phyloP scores from a whole-genome alignment of 139 green algal species.

The Helicosporidium sp. region DNA sequence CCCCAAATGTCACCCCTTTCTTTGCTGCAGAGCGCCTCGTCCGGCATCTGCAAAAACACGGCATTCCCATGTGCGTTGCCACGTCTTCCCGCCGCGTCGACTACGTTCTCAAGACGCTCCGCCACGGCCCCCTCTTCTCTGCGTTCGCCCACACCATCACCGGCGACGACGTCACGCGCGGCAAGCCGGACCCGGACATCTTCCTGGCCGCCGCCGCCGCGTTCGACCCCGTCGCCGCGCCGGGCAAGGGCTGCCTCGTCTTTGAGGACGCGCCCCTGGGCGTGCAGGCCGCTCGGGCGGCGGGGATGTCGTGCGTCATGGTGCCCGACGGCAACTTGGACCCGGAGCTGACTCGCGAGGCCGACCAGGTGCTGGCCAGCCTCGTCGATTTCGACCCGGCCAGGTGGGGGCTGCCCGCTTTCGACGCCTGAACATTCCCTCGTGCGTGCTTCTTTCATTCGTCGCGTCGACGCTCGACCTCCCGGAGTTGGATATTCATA shows the following conservation, averaged over 20 bases:
- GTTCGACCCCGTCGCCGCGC: conserved; percentile 10
- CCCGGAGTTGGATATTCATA: too few species aligned
- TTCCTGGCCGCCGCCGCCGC: conserved; percentile 36
- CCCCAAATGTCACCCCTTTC: not conserved
- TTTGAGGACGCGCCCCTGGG: conserved; percentile 65
- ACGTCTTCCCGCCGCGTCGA: conserved; percentile 44
- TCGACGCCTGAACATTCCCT: too few species aligned
- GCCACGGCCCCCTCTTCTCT: conserved; percentile 38
- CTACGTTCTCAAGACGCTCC: conserved; percentile 58
- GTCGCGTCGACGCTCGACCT: too few species aligned
- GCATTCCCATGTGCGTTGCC: conserved; percentile 49
- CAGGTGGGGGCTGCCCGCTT: conserved; percentile 29
- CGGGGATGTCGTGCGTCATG: conserved; percentile 43
- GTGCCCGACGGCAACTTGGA: conserved; percentile 28
- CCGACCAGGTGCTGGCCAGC: conserved; percentile 19
- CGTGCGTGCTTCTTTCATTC: too few species aligned
- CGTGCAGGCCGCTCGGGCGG: conserved; percentile 39
- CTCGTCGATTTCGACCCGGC: conserved; percentile 21
- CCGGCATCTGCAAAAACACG: conserved; percentile 34
- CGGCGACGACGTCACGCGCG: conserved; percentile 32
- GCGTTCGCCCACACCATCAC: conserved; percentile 45
- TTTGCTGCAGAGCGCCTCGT: conserved; percentile 34
- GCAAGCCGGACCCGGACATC: conserved; percentile 70
- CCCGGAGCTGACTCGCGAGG: not conserved
- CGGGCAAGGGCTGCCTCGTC: conserved; percentile 24